Evolutionary conservation across 352 stramenopile genomes (phyloP), one percentile per base, ranked within the genome.

Genomic region (Phytophthora melonis): DNA sequence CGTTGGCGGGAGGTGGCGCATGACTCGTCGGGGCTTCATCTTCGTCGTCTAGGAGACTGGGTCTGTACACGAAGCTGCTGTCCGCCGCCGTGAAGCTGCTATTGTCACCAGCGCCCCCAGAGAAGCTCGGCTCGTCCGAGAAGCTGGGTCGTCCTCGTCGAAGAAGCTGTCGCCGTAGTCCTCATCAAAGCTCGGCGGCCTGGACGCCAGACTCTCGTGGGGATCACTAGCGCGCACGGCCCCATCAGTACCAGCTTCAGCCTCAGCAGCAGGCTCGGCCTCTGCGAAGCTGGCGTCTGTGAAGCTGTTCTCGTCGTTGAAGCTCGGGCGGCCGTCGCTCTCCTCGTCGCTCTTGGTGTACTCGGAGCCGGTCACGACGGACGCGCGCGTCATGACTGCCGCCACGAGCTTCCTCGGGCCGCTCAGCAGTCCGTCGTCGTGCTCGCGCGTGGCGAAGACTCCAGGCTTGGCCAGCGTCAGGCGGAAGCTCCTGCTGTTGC

Each of bases 41-140:
- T 7, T 77, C 64, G 25, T 73, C 70, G 13, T 64, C 69, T 1
- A 58, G 69, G 8, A 70, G 43, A 72, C 70, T 77, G 9, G 58
- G 58, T 36, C 65, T 39, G n/a, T 75, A 72, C 62, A 75, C 62
- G 21, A 79, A 79, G 58, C 72, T 79, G 34, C 60, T 68, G 23
- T 78, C 72, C 18, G 45, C 39, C 27, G 53, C 41, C 14, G 54
- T 53, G 36, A 78, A 75, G 61, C 72, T 79, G 4, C 71, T 36
- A 11, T 34, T 34, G 13, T 47, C 39, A 8, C 39, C 59, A 1
- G 23, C 23, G 23, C 23, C 65, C 9, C 55, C 39, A 27, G 66
- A 72, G 8, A 75, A 75, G 50, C 71, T 78, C n/a, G 66, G 66
- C 7, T 70, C 71, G 27, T 78, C 66, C 19, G 64, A 75, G 47